Base-by-base conservation (phyloP, 2,329 filamentous ascomycete genomes). In the Macrophomina pseudophaseolina region DNA sequence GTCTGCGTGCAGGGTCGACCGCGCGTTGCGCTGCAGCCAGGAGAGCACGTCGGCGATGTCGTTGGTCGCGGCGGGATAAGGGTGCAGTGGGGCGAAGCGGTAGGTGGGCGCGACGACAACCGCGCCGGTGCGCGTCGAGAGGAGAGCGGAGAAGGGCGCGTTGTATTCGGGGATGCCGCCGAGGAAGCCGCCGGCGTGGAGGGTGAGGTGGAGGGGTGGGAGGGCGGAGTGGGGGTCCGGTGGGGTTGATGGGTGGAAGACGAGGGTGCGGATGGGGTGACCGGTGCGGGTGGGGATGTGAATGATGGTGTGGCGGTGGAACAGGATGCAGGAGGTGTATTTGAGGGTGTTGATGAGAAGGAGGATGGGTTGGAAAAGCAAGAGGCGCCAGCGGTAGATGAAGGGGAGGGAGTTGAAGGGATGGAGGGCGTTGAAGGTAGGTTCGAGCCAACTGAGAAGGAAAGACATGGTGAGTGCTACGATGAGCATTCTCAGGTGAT, bases 171-270 rank as follows among this genome's bases (percentile, higher is more conserved):
- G 75, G 1, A 82, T 67, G 23, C 80, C 82, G 30, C 79, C 80
- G 12, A 84, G 70, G 71, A 82, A 83, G 18, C 70, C 81, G 3
- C 82, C 81, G 32, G 78, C 76, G 66, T 84, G 82, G 40, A 82
- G 75, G 64, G 82, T 76, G 51, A 84, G 71, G 67, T 83, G 82
- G 4, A 85, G 71, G 0, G 82, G 82, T 0, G 69, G 69, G 59
- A 79, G 82, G 0, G 77, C 72, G 9, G 71, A 75, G 0, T 75
- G 75, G 3, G 76, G 65, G 14, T 74, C 73, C 32, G 75, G 77
- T 48, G 83, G 74, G 40, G 75, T 68, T n/a, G 80, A 71, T 14
- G 81, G 81, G 67, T 82, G 79, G 18, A 84, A 76, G 44, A 78
- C 64, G 23, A 85, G 71, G 9, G 82, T 75, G 7, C 81, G 80